Evolutionary conservation across 805 yeast genomes (phyloP), one percentile per base, ranked within the genome.

Genomic region (Myxozyma mucilagina): DNA sequence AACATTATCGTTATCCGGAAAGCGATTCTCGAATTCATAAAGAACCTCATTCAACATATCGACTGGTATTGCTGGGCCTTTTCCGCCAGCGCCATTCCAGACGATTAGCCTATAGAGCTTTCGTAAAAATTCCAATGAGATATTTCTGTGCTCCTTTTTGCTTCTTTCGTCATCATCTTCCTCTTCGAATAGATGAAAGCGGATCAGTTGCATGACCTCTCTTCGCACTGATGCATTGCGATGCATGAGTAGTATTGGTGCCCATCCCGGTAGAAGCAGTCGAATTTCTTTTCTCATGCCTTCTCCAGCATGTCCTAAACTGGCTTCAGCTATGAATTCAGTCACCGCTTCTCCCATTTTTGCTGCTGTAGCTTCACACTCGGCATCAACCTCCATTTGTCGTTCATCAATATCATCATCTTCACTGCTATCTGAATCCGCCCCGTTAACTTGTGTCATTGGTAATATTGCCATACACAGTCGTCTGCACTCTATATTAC

Each of bases 211-310:
- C 20, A 35, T 44, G 7, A 47, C 20, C 41, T 38, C 57, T 32
- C 8, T 45, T 14, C 61, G 58, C 47, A 61, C 65, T 16, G 36
- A 41, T 14, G 11, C 36, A 32, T 44, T 44, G 56, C 61, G 53
- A 47, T 61, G 65, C 36, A 49, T 50, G 4, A 61, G 53, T 5
- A 61, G 54, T 34, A 48, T 18, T 5, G 65, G 61, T 16, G 59
- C 61, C 65, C 65, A 61, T 10, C 48, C 51, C 7, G 45, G 53
- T 5, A 34, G 36, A 16, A 24, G 47, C 36, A 16, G 4, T 9
- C 44, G 31, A 5, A 57, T 34, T 11, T 56, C 56, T 29, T 39
- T 34, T 45, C 36, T 34, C 52, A 61, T 35, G 24, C 35, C 6
- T 20, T 50, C 57, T 0, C 59, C 56, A 9, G 45, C 59, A 9